These are phyloP conservation scores for Tylopilus plumbeoviolaceoides DNA, from an alignment of 768 basidiomycete genomes.

Conservation along the genomic window DNA sequence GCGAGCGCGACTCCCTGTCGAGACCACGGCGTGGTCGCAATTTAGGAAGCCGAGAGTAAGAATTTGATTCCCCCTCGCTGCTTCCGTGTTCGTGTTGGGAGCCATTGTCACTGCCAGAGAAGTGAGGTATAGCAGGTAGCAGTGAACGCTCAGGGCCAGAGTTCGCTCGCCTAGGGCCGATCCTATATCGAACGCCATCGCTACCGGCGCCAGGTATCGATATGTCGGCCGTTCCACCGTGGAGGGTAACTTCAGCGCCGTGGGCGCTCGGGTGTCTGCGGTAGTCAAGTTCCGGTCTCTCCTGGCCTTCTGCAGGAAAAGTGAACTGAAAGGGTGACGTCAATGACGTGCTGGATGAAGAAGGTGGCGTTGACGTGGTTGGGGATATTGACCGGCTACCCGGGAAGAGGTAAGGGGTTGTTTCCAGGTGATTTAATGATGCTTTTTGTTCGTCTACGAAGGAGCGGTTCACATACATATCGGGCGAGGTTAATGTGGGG, in stretches of 20 bases:
- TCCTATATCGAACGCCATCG: conserved; percentile 59
- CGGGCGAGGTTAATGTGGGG: conserved; percentile 44
- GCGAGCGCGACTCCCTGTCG: conserved; percentile 45
- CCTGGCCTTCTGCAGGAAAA: conserved; percentile 55
- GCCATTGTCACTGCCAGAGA: conserved; percentile 48
- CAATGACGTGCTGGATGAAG: conserved; percentile 58
- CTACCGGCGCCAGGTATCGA: conserved; percentile 48
- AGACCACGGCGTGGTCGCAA: conserved; percentile 47
- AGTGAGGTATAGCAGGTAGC: conserved; percentile 44
- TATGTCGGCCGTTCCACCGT: conserved; percentile 71
- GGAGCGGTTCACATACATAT: conserved; percentile 47
- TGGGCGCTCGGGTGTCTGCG: conserved; percentile 53
- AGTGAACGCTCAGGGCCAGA: conserved; percentile 47
- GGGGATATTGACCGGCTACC: conserved; percentile 73
- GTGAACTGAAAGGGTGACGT: conserved; percentile 66
- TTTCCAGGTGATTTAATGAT: conserved; percentile 46
- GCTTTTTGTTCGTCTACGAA: conserved; percentile 56
- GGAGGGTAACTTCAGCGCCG: conserved; percentile 61
- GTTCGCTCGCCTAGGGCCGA: conserved; percentile 46
- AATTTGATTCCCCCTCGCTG: conserved; percentile 51
- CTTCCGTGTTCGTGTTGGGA: conserved; percentile 51
- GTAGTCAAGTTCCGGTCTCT: conserved; percentile 63
- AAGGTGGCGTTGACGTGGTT: conserved; percentile 54
- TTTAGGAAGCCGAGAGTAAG: conserved; percentile 39
- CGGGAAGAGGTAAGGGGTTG: conserved; percentile 56